Evolutionary conservation across 176 grass and related monocot species (phyloP).

Genomic region (Urochloa ruziziensis): DNA sequence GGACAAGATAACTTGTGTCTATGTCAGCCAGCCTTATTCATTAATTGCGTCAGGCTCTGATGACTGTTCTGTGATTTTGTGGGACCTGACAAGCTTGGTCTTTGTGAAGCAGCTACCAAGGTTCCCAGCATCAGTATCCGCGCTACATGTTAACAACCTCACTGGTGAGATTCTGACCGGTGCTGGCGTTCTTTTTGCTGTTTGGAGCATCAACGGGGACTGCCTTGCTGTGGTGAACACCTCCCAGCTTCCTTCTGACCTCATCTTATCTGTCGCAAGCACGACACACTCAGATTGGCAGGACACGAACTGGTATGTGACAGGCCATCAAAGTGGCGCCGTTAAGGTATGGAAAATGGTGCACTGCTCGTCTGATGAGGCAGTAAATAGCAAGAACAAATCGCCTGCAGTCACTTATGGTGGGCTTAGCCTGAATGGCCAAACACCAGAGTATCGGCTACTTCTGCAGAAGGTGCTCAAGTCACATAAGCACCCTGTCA

Average conservation of each 20-base stretch:
- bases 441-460: slow-evolving; percentile 71
- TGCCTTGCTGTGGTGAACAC: slow-evolving; percentile 95
- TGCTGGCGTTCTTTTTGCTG: slow-evolving; percentile 84
- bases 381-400: slow-evolving; percentile 45
- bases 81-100: slow-evolving; percentile 86
- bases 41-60: slow-evolving; percentile 93
- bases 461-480: slow-evolving; percentile 95
- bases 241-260: slow-evolving; percentile 96
- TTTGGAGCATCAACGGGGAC: slow-evolving; percentile 94
- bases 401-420: slow-evolving; percentile 46
- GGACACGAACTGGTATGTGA: slow-evolving; percentile 95
- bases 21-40: slow-evolving; percentile 93
- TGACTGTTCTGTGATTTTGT: slow-evolving; percentile 90
- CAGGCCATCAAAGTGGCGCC: slow-evolving; percentile 95
- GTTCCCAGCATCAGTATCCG: slow-evolving; percentile 83
- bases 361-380: slow-evolving; percentile 75
- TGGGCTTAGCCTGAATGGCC: slow-evolving; percentile 56
- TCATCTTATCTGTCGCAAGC: slow-evolving; percentile 91
- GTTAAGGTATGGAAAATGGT: slow-evolving; percentile 99
- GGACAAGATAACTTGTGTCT: slow-evolving; percentile 82
- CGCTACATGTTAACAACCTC: slow-evolving; percentile 89
- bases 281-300: slow-evolving; percentile 82
- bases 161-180: slow-evolving; percentile 88
- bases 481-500: slow-evolving; percentile 90
- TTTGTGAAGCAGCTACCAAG: slow-evolving; percentile 95